These are phyloP conservation scores for Phaffomyces antillensis DNA, from an alignment of 805 yeast species.

Conservation along the genomic window DNA sequence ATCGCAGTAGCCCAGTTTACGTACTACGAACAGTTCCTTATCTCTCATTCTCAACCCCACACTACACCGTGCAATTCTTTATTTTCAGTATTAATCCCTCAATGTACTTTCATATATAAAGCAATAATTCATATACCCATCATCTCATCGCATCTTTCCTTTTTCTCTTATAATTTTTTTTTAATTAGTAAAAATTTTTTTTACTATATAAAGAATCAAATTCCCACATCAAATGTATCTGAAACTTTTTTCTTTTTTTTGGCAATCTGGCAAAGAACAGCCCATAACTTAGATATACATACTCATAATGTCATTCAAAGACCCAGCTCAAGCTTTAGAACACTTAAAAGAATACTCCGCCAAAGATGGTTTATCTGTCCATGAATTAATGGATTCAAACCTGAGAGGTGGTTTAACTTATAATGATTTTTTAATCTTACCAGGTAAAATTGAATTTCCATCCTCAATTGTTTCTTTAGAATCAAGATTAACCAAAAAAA, in stretches of 20 bases:
- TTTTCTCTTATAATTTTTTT: background rate
- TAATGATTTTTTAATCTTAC: slow-evolving; percentile 91
- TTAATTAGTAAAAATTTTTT: slow-evolving; percentile 1
- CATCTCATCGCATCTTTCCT: slow-evolving; percentile 3
- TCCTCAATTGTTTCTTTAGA: slow-evolving; percentile 72
- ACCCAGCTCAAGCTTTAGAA: slow-evolving; percentile 57
- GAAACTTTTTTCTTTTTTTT: slow-evolving; percentile 13
- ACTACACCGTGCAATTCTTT: too few species aligned
- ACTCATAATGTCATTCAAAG: slow-evolving; percentile 27
- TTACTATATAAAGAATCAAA: slow-evolving; percentile 1
- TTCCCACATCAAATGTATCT: background rate
- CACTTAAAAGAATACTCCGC: slow-evolving; percentile 55
- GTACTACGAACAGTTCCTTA: too few species aligned
- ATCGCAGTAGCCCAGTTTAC: too few species aligned
- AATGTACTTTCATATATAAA: too few species aligned
- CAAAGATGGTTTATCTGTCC: slow-evolving; percentile 82
- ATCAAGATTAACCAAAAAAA: slow-evolving; percentile 84
- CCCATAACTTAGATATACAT: slow-evolving; percentile 12
- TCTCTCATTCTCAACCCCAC: too few species aligned
- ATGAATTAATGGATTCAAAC: slow-evolving; percentile 82
- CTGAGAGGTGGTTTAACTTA: slow-evolving; percentile 94
- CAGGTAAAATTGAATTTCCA: slow-evolving; percentile 90
- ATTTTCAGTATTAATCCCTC: too few species aligned
- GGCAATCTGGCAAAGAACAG: slow-evolving; percentile 25
- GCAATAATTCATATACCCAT: background rate